Base-by-base conservation (phyloP, 2,329 filamentous ascomycete species). In the Ascochyta pisi region DNA sequence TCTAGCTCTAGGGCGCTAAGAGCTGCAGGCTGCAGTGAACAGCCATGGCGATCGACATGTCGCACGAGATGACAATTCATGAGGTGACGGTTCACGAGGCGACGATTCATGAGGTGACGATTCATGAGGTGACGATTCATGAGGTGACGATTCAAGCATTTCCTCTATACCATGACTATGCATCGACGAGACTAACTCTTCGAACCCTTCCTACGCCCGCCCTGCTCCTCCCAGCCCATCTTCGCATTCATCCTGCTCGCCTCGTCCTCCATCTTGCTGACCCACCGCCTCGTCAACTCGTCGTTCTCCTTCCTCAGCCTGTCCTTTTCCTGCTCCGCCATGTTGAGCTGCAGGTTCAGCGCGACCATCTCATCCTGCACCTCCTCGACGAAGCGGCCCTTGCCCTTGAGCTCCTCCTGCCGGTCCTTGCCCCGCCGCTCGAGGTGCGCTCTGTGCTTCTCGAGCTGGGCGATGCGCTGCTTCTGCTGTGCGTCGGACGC, bases 351-450 rank as follows among this genome's bases (percentile, higher is more conserved):
- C 63, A 98, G 81, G 64, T 93, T 93, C 42, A 97, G 78, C 1
- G 91, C 89, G 46, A 96, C 88, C 76, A 96, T 88, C 76, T 99
- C 95, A 76, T 97, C 93, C 78, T 98, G 94, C 49, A 96, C 88
- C 68, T 94, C 85, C 80, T 92, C 89, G 2, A 96, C 83, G 62
- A 97, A 79, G 73, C 93, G 91, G 29, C 87, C 86, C 80, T 97
- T 97, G 56, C 87, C 91, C 52, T 83, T 85, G 29, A 97, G 77
- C 79, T 98, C 95, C 67, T 96, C 91, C 59, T 96, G 91, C 27
- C 90, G 82, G 74, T 97, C 94, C 61, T 85, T 87, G 37, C 96
- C 78, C 60, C 88, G 88, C 38, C 86, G 83, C 45, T 84, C 81
- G 16, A 95, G 78, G 2, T 81, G 76, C 16, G 83, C 81, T 31